Base-by-base conservation (phyloP, 129 eudicot genomes). In the Artemisia argyi region DNA sequence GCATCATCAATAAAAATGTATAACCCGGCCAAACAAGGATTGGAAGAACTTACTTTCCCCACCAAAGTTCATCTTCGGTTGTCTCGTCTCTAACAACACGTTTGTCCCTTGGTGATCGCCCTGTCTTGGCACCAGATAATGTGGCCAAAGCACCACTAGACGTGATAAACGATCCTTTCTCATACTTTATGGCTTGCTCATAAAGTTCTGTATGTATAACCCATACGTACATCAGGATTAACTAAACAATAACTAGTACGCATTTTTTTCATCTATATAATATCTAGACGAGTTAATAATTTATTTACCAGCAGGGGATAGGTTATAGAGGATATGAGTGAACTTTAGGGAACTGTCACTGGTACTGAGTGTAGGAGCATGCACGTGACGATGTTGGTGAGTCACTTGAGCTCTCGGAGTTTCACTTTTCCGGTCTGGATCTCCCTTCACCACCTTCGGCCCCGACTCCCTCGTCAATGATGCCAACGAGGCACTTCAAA, bases 81-180 rank as follows among this genome's bases (percentile, higher is more conserved):
- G 84, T 75, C 6, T 90, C 97, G 62, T 93, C 98, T 66, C 79
- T 85, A 28, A 93, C 98, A 1, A 93, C 96, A 65, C 98, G 97
- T 73, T 93, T 93, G 74, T 93, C 98, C 75, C 81, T 90, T 1
- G 98, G 98, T 11, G 97, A 80, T 4, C 98, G 85, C 4, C 98
- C 98, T 1, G 98, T 93, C 74, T 93, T 93, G 49, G 98, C 98
- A 13, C 98, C 98, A 0, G 98, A 93, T 17, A 93, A 83, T 53
- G 98, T 93, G 0, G 97, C 98, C 74, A 93, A 73, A 12, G 98
- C 98, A 48, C 97, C 98, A 28, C 82, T 90, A 1, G 97, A 80
- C 28, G 98, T 85, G 2, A 93, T 84, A 74, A 87, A 93, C 22
- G 98, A 93, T 4, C 98, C 98, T 57, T 90, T 81, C 69, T 93